These are phyloP conservation scores for Byssothecium circinans DNA, from an alignment of 2,329 filamentous ascomycete genomes.

Conservation along the genomic window DNA sequence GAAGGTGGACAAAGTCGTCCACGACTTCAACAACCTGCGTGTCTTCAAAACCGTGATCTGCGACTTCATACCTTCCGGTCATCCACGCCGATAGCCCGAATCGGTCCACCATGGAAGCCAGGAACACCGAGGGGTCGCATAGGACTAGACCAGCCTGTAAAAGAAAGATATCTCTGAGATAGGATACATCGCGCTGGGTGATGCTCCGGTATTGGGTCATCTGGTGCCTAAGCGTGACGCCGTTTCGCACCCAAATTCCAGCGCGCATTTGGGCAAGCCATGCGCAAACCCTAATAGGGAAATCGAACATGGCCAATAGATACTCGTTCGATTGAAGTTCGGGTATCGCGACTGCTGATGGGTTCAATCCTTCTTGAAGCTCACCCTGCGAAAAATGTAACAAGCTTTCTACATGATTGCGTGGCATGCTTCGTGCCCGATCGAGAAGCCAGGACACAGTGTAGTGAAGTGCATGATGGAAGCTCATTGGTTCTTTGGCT, in stretches of 20 bases:
- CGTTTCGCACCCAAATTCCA: slow-evolving; percentile 97
- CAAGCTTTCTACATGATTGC: slow-evolving; percentile 66
- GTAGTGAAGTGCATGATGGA: slow-evolving; percentile 96
- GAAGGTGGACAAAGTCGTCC: slow-evolving; percentile 91
- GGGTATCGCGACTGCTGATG: slow-evolving; percentile 62
- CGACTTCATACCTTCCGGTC: slow-evolving; percentile 71
- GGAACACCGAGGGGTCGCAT: slow-evolving; percentile 78
- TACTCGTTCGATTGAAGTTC: slow-evolving; percentile 72
- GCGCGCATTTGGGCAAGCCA: slow-evolving; percentile 99
- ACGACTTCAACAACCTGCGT: slow-evolving; percentile 86
- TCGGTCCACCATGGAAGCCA: slow-evolving; percentile 87
- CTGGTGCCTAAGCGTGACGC: slow-evolving; percentile 92
- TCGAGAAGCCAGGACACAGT: slow-evolving; percentile 95
- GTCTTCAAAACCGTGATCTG: slow-evolving; percentile 75
- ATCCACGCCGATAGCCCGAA: slow-evolving; percentile 90
- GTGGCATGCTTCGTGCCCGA: slow-evolving; percentile 74
- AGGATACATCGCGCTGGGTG: slow-evolving; percentile 84
- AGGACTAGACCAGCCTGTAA: slow-evolving; percentile 88
- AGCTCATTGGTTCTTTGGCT: slow-evolving; percentile 88
- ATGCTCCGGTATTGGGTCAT: slow-evolving; percentile 92
- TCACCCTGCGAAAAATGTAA: slow-evolving; percentile 73
- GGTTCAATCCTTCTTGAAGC: slow-evolving; percentile 63
- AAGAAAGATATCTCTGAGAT: slow-evolving; percentile 92
- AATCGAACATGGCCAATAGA: slow-evolving; percentile 86
- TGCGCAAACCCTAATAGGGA: slow-evolving; percentile 86